Base-by-base conservation (phyloP, 2,329 filamentous ascomycete genomes). In the Aspergillus proliferans region DNA sequence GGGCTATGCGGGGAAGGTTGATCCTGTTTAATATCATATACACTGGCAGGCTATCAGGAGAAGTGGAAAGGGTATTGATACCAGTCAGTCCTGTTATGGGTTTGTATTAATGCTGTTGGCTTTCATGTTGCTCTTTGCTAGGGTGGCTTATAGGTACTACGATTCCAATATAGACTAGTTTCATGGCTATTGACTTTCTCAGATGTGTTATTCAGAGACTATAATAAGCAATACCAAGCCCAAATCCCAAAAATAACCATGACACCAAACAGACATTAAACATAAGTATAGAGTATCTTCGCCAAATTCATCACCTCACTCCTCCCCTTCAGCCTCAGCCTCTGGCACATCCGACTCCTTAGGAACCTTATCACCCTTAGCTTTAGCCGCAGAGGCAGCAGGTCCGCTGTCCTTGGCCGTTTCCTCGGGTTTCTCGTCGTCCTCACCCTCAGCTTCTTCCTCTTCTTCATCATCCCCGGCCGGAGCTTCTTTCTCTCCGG, bases 341-440 rank as follows among this genome's bases (percentile, higher is more conserved):
- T 72, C 70, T 43, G 63, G 44, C 15, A 58, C 38, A 40, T 58
- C 54, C 4, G 55, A 50, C 47, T 66, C 63, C 55, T 65, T 62
- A 10, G 62, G 60, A 47, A 63, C 56, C 43, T 47, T 51, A 14
- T 41, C 55, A 21, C 53, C 65, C 64, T 66, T 71, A 8, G 53
- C 62, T 55, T 64, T 65, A 18, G 61, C 60, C 22, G 65, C 70
- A 26, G 60, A 52, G 1, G 59, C 60, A 51, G 66, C 60, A 49
- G 68, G 65, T 4, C 52, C 66, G 47, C 65, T 66, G 21, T 53
- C 56, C 52, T 66, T 60, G 8, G 65, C 64, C 3, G 67, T 67
- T 10, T 63, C 61, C 28, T 57, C 57, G 10, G 51, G 50, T 6
- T 48, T 61, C 18, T 67, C 59, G n/a, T 63, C 59, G 6, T 50